These are phyloP conservation scores for Cercophora sp. DNA, from an alignment of 495 filamentous ascomycete genomes.

Conservation along the genomic window DNA sequence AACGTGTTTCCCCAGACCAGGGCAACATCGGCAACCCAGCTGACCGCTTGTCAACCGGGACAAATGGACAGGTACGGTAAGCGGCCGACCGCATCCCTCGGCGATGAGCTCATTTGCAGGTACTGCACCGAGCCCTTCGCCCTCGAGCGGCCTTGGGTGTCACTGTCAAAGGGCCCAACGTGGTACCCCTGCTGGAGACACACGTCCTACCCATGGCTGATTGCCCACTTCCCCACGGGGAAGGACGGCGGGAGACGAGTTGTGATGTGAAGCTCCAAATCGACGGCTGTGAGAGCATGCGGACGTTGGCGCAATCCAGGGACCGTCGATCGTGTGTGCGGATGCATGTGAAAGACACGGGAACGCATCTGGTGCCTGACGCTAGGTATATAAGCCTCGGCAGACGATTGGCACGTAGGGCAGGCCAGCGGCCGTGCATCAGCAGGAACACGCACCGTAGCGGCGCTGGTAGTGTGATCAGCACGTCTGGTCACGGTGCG, in stretches of 20 bases:
- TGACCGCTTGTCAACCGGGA: constrained; percentile 22
- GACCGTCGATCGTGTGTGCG: no score
- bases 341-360: constrained; percentile 10
- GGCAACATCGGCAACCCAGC: constrained; percentile 8
- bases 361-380: constrained; percentile 5
- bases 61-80: constrained; percentile 23
- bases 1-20: background rate
- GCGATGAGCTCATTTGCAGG: constrained; percentile 7
- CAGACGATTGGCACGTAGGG: background rate
- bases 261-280: background rate
- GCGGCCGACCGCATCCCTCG: constrained; percentile 13
- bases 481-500: constrained; percentile 1
- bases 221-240: constrained; percentile 2
- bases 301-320: no score
- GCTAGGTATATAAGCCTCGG: constrained; percentile 13
- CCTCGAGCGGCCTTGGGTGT: background rate
- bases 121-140: background rate
- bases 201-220: background rate
- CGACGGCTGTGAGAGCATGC: no score
- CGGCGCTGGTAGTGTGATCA: no score
- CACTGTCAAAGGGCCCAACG: background rate
- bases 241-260: background rate
- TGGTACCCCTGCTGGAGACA: background rate
- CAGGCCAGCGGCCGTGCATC: background rate
- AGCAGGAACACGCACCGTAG: background rate